Base-by-base conservation (phyloP, 768 basidiomycete genomes). In the Termitomyces sp. region DNA sequence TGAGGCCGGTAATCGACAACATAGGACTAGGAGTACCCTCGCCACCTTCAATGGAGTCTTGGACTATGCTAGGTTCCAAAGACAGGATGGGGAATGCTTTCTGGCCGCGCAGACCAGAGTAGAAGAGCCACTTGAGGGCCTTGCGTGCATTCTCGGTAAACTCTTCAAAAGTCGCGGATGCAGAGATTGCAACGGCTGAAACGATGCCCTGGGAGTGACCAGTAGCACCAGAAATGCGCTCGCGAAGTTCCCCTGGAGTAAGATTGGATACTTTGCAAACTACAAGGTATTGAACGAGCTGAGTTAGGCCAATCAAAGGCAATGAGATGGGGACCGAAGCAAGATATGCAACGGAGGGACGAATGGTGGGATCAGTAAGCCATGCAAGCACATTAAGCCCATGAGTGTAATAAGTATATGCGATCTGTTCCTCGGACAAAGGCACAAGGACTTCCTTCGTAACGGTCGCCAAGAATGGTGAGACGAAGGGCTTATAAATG, bases 181-280 rank as follows among this genome's bases (percentile, higher is more conserved):
- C 85, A 7, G 95, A 81, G 66, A 98, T 85, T 40, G 83, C 87
- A 53, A 95, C 83, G n/a, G 97, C 97, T 13, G 95, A 92, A 49
- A 97, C 87, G 64, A 99, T 85, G 63, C 97, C 97, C 72, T 98
- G 96, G 2, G 95, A 98, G 74, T 99, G 97, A 33, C 97, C 97
- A 16, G 97, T 98, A 2, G 94, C 85, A 35, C 96, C 96, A 10
- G 83, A 78, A 55, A 98, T 80, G 47, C 82, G 81, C 47, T 78
- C 73, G 40, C 90, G 85, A 69, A 97, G 80, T 66, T 95, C 84
- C 9, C 86, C 91, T 0, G 94, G 94, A 8, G 84, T 85, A 44
- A 92, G 73, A 56, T 85, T 83, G 22, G 86, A 77, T 55, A 92
- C 86, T 54, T 85, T 86, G 68, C 88, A 90, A 6, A 87, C 81